These are phyloP conservation scores for Oidium heveae DNA, from an alignment of 2,329 filamentous ascomycete species.

Conservation along the genomic window DNA sequence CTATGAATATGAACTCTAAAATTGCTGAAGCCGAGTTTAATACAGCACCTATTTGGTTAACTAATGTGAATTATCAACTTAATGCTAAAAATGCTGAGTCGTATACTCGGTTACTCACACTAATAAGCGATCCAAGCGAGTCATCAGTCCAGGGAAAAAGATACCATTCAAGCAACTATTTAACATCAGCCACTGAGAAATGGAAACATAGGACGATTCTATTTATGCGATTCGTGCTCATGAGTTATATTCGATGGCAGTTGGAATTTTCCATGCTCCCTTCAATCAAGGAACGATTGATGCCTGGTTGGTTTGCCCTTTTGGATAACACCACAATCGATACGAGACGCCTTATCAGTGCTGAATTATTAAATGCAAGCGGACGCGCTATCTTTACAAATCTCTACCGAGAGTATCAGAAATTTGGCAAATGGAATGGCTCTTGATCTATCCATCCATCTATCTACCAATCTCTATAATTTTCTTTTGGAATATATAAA, in stretches of 20 bases:
- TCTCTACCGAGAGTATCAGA: constrained; percentile 32
- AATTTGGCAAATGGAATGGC: constrained; percentile 35
- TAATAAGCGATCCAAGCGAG: constrained; percentile 32
- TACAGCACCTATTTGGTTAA: constrained; percentile 15
- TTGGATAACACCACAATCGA: constrained; percentile 31
- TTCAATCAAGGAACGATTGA: constrained; percentile 27
- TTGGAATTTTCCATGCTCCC: constrained; percentile 27
- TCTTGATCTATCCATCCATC: neutral
- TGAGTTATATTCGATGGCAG: constrained; percentile 34
- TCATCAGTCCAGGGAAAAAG: constrained; percentile 24
- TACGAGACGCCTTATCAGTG: constrained; percentile 27
- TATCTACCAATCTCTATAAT: no score
- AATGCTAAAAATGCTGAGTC: constrained; percentile 21
- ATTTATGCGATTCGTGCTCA: constrained; percentile 34
- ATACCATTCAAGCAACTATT: constrained; percentile 15
- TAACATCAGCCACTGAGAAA: constrained; percentile 34
- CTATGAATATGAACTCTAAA: constrained; percentile 6
- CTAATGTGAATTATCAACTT: constrained; percentile 9
- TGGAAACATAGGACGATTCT: constrained; percentile 35
- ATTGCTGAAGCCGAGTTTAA: constrained; percentile 1
- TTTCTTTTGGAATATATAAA: no score
- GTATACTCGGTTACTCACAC: constrained; percentile 29
- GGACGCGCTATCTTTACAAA: constrained; percentile 32
- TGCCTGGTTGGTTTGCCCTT: constrained; percentile 31
- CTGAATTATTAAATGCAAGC: constrained; percentile 32